A percentile compares a stretch with the other conserved stretches of the same genome.
These are phyloP conservation scores for Solanum ossicruentum DNA, from an alignment of 257 asterid genomes.

Conservation along the genomic window DNA sequence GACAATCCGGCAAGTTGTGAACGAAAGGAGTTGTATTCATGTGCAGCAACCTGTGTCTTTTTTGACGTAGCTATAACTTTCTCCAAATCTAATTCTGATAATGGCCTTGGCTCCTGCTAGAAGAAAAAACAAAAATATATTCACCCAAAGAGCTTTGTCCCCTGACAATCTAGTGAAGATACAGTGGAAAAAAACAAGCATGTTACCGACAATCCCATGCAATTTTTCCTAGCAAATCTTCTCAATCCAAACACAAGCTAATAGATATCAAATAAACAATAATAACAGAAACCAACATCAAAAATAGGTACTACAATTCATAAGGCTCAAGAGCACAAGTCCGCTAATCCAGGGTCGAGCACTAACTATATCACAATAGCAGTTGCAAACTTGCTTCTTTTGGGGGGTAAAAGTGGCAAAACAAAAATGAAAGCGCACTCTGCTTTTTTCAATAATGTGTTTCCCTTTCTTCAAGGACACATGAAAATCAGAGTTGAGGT, in stretches of 20 bases:
- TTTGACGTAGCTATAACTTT: slow-evolving; percentile 43
- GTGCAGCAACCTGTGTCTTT: slow-evolving; percentile 62
- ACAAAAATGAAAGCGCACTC: background rate
- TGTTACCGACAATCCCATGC: background rate
- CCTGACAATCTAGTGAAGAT: background rate
- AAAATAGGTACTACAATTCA: background rate
- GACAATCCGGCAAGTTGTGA: slow-evolving; percentile 29
- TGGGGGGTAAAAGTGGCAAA: background rate
- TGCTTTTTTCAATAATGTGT: background rate
- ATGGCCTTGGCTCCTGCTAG: slow-evolving; percentile 45
- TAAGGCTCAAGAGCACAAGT: background rate
- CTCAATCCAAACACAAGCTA: background rate
- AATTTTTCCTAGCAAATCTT: background rate
- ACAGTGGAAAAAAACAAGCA: background rate
- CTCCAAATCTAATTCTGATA: slow-evolving; percentile 56
- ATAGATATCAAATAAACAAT: background rate
- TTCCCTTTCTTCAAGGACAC: background rate
- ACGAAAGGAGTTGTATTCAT: slow-evolving; percentile 41
- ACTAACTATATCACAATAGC: background rate
- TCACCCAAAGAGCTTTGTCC: background rate
- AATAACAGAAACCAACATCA: background rate
- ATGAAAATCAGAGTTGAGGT: background rate
- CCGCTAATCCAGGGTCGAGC: background rate
- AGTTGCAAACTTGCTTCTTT: background rate
- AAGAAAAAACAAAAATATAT: background rate